Evolutionary conservation across 306 rosid species (phyloP).

Genomic region (Biancaea sappan): DNA sequence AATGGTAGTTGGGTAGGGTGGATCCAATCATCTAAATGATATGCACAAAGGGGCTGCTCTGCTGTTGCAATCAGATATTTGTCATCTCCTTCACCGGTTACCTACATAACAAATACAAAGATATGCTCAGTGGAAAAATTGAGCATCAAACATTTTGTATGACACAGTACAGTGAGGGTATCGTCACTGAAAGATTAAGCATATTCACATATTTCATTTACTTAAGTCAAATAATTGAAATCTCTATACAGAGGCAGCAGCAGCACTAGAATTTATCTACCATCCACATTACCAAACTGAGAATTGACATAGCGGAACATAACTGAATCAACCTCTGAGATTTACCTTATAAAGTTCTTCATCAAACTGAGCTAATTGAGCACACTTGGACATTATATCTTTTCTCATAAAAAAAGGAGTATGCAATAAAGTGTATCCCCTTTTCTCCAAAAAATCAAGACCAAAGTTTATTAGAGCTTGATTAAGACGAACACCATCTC

Average conservation of each 20-base stretch:
- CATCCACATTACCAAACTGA: conserved; percentile 45
- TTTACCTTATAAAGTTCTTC: conserved; percentile 95
- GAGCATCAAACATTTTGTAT: not conserved
- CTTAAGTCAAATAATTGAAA: not conserved
- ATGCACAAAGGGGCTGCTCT: conserved; percentile 94
- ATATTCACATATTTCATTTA: not conserved
- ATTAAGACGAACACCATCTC: conserved; percentile 91
- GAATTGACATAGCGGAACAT: not conserved
- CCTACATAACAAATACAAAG: not conserved
- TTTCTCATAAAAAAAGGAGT: conserved; percentile 97
- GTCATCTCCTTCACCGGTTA: conserved; percentile 96
- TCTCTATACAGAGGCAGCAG: not conserved
- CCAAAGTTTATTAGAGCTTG: conserved; percentile 93
- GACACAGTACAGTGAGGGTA: not conserved
- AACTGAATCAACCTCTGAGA: conserved; percentile 10
- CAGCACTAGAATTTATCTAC: not conserved
- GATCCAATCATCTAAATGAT: conserved; percentile 92
- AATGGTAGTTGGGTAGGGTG: conserved; percentile 89
- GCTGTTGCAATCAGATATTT: conserved; percentile 97
- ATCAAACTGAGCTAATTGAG: conserved; percentile 94
- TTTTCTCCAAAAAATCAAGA: conserved; percentile 78
- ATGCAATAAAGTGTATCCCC: conserved; percentile 70
- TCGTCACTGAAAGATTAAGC: not conserved
- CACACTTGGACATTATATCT: conserved; percentile 94
- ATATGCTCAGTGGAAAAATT: not conserved